Percentiles rank a stretch among this genome's conserved stretches.
Conservation (phyloP, 163 green algal genomes). For the Dunaliella salina region DNA sequence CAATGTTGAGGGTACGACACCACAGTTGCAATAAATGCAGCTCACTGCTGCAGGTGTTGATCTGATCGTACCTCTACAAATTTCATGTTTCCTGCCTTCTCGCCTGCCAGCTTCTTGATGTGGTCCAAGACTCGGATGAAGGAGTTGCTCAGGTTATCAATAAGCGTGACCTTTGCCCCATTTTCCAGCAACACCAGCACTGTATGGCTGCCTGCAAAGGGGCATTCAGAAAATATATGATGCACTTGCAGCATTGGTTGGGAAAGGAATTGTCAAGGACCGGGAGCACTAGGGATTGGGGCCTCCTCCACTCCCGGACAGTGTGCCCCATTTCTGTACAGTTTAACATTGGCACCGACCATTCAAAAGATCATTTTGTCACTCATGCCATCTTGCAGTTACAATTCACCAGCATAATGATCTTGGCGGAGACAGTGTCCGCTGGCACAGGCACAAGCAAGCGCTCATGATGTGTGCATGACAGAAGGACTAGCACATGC, state of each 20-base stretch:
- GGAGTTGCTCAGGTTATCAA: slow-evolving; percentile 96
- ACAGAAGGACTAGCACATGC: no score
- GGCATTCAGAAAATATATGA: no score
- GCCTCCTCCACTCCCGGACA: no score
- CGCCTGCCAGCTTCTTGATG: slow-evolving; percentile 83
- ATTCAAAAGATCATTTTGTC: no score
- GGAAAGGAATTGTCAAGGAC: neutral
- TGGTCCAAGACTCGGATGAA: slow-evolving; percentile 79
- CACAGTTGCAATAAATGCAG: neutral
- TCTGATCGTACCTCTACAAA: slow-evolving; percentile 67
- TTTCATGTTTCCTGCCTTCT: slow-evolving; percentile 75
- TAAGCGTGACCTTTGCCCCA: slow-evolving; percentile 74
- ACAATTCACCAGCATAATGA: no score
- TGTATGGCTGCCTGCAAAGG: slow-evolving; percentile 86
- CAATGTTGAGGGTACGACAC: no score
- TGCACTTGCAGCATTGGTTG: slow-evolving; percentile 8
- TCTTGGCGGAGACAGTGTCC: no score
- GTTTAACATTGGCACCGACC: no score
- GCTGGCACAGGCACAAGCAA: no score
- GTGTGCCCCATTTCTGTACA: no score
- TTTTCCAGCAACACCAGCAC: slow-evolving; percentile 79
- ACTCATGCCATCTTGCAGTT: no score
- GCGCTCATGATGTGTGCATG: no score
- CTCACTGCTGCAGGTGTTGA: neutral
- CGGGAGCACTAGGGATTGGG: neutral